A percentile compares a stretch with the other conserved stretches of the same genome.
phyloP scores from a whole-genome alignment of 1,139 yeast genomes.

The Hansenula anomala region DNA sequence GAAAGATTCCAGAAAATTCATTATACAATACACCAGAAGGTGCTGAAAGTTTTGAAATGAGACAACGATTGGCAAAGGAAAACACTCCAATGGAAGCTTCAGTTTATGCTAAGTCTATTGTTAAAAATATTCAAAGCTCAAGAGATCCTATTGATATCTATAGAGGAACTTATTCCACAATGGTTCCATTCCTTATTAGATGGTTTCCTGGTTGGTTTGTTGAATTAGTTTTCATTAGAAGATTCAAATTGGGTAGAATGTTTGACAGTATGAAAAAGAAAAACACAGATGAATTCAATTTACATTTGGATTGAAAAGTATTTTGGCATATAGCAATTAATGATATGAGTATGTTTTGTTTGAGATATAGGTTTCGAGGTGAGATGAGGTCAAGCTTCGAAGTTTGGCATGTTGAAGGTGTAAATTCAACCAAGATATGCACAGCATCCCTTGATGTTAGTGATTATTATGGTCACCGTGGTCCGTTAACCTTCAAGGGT shows the following conservation, averaged over 20 bases:
- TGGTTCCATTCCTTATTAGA: slow-evolving; percentile 31
- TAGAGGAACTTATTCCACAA: slow-evolving; percentile 47
- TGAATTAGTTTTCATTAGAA: slow-evolving; percentile 38
- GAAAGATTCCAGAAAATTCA: slow-evolving; percentile 54
- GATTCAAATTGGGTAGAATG: slow-evolving; percentile 42
- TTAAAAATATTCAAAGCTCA: slow-evolving; percentile 38
- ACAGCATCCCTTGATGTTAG: no score
- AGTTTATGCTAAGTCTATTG: slow-evolving; percentile 50
- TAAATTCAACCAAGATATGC: no score
- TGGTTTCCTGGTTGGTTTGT: slow-evolving; percentile 46
- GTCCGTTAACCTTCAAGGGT: no score
- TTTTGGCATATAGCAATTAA: no score
- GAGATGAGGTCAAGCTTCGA: no score
- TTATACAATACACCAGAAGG: slow-evolving; percentile 51
- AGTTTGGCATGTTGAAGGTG: no score
- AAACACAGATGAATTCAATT: slow-evolving; percentile 7
- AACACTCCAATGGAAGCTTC: slow-evolving; percentile 58
- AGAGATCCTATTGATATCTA: slow-evolving; percentile 43
- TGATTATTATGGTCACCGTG: no score
- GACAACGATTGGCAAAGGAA: slow-evolving; percentile 58
- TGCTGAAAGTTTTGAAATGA: slow-evolving; percentile 39
- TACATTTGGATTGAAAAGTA: slow-evolving; percentile 15
- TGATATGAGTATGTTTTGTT: no score
- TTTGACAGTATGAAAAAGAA: slow-evolving; percentile 18
- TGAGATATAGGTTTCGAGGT: no score